Evolutionary conservation across 306 rosid genomes (phyloP), one percentile per base, ranked within the genome.

Genomic region (Medicago arabica): DNA sequence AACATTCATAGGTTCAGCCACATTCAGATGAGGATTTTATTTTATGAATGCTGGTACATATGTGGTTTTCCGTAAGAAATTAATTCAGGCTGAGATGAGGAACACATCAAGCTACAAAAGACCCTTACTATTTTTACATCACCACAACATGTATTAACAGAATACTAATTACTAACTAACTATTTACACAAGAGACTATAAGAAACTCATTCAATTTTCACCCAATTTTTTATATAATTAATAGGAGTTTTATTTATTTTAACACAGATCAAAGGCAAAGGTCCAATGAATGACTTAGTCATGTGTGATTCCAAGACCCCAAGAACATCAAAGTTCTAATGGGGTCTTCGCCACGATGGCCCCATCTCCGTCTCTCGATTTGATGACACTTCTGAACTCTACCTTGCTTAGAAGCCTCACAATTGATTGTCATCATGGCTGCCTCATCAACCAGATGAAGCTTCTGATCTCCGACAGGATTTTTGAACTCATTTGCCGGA

Each of bases 281-380:
- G 12, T 61, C 51, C 34, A 72, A 43, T 50, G 12, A 17, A 53
- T 53, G 16, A 41, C 3, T 70, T 58, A 53, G 9, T 41, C 43
- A 81, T 25, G 88, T 85, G 74, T 85, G 85, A 75, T 46, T 78
- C 81, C 72, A 78, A 43, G 81, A 75, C 1, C 81, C 81, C 70
- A 85, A 78, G 76, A 85, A 85, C 85, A 85, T 85, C 85, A 85
- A 75, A 36, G 83, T 85, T 81, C 83, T 78, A 1, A 85, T 75
- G 12, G 83, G 83, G 40, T 85, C 85, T 36, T 85, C 85, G 0
- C 34, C 76, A 66, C 55, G 81, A 81, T 71, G 79, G 74, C 15
- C 28, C 75, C 85, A 10, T 46, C 68, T 53, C 15, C 75, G 40
- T 74, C 75, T 77, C 75, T 77, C 81, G 9, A 28, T 9, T 63